Conservation (phyloP, 306 rosid genomes). For the Mucuna pruriens region DNA sequence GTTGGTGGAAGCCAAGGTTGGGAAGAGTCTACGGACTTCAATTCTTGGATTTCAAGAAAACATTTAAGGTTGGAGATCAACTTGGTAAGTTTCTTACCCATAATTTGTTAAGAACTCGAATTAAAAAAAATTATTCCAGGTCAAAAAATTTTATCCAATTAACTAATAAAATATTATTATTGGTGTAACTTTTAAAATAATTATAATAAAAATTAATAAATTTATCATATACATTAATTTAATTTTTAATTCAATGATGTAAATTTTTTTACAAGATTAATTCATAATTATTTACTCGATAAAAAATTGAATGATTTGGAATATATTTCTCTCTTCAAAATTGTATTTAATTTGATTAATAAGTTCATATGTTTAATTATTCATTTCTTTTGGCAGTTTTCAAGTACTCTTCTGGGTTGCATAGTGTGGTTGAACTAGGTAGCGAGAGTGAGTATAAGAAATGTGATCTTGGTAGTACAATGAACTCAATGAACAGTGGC, state of each 20-base stretch:
- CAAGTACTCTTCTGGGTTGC: slow-evolving; percentile 74
- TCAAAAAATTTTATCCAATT: no score
- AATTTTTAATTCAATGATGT: no score
- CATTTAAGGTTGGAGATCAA: slow-evolving; percentile 77
- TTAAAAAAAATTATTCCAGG: no score
- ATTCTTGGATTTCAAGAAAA: slow-evolving; percentile 68
- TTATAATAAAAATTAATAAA: no score
- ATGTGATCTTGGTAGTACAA: slow-evolving; percentile 54
- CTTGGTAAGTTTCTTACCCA: slow-evolving; percentile 58
- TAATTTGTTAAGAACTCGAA: no score
- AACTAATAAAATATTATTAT: no score
- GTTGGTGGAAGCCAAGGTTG: slow-evolving; percentile 94
- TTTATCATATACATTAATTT: no score
- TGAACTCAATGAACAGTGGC: slow-evolving; percentile 63
- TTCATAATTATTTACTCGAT: no score
- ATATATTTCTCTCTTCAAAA: background rate
- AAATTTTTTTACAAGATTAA: no score
- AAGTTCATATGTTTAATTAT: background rate
- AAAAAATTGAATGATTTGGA: background rate
- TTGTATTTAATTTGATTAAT: background rate
- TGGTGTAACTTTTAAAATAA: no score
- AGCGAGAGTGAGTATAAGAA: slow-evolving; percentile 69
- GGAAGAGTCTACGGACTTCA: slow-evolving; percentile 67
- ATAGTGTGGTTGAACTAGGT: slow-evolving; percentile 66
- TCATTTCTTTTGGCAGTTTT: slow-evolving; percentile 52